Evolutionary conservation across 225 moss, liverwort and hornwort species (phyloP).

Genomic region (Polytrichum formosum): DNA sequence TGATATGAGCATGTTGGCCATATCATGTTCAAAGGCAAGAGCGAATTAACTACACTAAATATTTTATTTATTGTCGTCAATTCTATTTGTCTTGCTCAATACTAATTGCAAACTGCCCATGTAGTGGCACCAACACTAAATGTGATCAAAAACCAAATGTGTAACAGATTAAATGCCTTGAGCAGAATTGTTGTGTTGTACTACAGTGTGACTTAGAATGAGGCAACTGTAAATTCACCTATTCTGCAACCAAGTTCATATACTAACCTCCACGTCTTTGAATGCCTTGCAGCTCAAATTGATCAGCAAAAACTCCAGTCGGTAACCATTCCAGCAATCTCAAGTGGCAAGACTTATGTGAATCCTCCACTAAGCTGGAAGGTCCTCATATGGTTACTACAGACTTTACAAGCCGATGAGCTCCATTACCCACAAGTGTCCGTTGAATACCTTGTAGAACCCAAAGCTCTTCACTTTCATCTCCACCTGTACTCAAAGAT

Average conservation of each 20-base stretch:
- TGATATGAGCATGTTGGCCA: no score
- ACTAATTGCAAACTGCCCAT: no score
- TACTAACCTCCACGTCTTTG: conserved; percentile 50
- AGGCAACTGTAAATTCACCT: no score
- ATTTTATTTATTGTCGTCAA: no score
- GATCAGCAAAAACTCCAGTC: conserved; percentile 53
- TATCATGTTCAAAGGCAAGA: no score
- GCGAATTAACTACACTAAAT: no score
- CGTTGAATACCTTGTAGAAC: conserved; percentile 33
- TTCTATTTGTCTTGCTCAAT: no score
- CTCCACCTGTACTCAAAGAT: conserved; percentile 4
- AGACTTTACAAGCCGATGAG: conserved; percentile 45
- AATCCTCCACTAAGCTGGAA: conserved; percentile 5
- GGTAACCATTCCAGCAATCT: conserved; percentile 53
- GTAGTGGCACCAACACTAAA: no score
- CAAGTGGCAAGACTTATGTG: conserved; percentile 28
- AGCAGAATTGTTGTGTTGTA: no score
- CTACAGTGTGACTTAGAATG: no score
- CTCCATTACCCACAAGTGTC: conserved; percentile 48
- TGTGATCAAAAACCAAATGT: conserved; percentile 61
- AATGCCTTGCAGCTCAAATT: conserved; percentile 59
- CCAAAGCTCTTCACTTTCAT: conserved; percentile 23
- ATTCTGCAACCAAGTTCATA: no score
- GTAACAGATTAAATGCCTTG: no score
- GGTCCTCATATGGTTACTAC: conserved; percentile 29